Evolutionary conservation across 2,329 filamentous ascomycete species (phyloP).

Genomic region (Cladorrhinum sp.): DNA sequence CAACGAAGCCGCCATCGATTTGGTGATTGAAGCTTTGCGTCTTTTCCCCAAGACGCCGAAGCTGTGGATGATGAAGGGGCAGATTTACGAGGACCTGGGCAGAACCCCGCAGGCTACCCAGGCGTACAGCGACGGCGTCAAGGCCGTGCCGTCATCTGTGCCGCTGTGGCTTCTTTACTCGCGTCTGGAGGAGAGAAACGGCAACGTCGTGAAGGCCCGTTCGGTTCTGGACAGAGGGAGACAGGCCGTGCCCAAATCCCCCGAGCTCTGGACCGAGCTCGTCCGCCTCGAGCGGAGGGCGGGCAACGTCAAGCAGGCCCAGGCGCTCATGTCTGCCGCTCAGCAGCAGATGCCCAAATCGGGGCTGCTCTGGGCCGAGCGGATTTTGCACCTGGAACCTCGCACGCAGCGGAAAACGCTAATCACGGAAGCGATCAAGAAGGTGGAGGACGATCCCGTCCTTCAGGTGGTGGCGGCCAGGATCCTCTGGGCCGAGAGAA

Average conservation of each 20-base stretch:
- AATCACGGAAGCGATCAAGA: constrained; percentile 91
- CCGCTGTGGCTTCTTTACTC: constrained; percentile 87
- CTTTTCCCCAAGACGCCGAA: constrained; percentile 83
- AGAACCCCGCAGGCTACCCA: constrained; percentile 83
- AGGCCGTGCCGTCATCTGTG: constrained; percentile 79
- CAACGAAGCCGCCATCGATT: constrained; percentile 75
- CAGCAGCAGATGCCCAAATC: constrained; percentile 87
- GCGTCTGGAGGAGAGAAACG: constrained; percentile 80
- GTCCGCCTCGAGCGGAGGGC: constrained; percentile 87
- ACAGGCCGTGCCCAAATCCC: constrained; percentile 78
- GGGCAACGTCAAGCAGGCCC: constrained; percentile 78
- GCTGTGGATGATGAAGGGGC: constrained; percentile 98
- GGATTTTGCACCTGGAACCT: constrained; percentile 90
- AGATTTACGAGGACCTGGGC: constrained; percentile 84
- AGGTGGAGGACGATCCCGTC: constrained; percentile 86
- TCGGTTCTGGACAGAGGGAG: constrained; percentile 90
- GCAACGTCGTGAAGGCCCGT: constrained; percentile 84
- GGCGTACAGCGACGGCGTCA: constrained; percentile 83
- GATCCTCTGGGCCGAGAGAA: constrained; percentile 93
- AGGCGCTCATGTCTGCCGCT: constrained; percentile 88
- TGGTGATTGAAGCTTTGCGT: constrained; percentile 82
- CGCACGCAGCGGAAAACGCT: constrained; percentile 90
- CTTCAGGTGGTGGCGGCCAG: constrained; percentile 89
- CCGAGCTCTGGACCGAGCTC: constrained; percentile 88
- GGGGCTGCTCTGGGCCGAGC: constrained; percentile 87